Evolutionary conservation across 441 rosid species (phyloP).

Genomic region (Syzygium malaccense): DNA sequence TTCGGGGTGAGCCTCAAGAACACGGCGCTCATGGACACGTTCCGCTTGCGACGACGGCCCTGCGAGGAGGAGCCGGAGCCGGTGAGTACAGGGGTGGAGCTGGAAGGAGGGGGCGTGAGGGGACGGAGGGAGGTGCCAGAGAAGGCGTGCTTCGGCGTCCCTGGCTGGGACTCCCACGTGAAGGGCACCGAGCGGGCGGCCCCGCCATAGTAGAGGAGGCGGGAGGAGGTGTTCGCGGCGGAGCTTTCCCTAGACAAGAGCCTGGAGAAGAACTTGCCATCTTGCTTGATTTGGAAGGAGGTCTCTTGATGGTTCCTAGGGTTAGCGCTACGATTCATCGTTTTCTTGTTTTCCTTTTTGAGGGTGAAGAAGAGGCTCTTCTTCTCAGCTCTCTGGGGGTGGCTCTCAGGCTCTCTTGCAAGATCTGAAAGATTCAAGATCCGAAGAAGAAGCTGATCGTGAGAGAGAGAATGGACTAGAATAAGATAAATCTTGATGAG

Average conservation of each 20-base stretch:
- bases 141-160: constrained; percentile 51
- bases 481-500: not conserved
- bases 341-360: not conserved
- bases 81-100: constrained; percentile 8
- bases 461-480: not conserved
- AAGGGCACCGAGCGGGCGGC: constrained; percentile 56
- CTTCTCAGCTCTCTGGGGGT: not conserved
- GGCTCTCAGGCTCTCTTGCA: not conserved
- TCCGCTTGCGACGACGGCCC: constrained; percentile 6
- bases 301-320: not conserved
- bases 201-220: constrained; percentile 52
- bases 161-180: constrained; percentile 76
- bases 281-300: constrained; percentile 28
- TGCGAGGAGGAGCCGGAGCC: not conserved
- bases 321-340: not conserved
- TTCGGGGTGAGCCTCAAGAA: constrained; percentile 9
- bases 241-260: constrained; percentile 57
- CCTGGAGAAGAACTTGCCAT: constrained; percentile 40
- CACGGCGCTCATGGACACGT: constrained; percentile 1
- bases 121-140: constrained; percentile 30
- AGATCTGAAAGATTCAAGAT: not conserved
- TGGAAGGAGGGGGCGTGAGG: constrained; percentile 69
- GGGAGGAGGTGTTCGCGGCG: constrained; percentile 42
- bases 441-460: not conserved
- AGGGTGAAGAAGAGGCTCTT: not conserved